These are phyloP conservation scores for Sporothrix pseudoabietina DNA, from an alignment of 2,329 filamentous ascomycete genomes.

Conservation along the genomic window DNA sequence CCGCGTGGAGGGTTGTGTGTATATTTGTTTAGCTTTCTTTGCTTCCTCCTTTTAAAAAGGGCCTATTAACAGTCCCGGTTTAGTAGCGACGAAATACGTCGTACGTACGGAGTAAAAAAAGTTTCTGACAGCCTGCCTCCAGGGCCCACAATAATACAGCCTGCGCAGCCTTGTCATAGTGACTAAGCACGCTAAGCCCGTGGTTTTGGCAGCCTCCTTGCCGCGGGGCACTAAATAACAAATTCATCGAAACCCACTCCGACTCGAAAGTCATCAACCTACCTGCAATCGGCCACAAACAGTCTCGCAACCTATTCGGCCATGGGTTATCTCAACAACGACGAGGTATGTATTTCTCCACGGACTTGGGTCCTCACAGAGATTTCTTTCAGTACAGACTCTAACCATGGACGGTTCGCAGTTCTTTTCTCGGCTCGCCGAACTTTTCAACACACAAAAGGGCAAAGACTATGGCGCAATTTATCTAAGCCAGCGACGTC, in stretches of 20 bases:
- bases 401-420: slow-evolving; percentile 41
- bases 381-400: not conserved
- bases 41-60: no score
- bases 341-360: slow-evolving; percentile 41
- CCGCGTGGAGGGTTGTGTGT: not conserved
- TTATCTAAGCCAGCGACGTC: slow-evolving; percentile 74
- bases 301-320: slow-evolving; percentile 4
- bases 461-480: slow-evolving; percentile 72
- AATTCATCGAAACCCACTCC: not conserved
- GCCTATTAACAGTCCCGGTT: no score
- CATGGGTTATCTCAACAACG: slow-evolving; percentile 45
- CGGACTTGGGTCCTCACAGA: not conserved
- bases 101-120: not conserved
- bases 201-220: not conserved
- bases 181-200: slow-evolving; percentile 21
- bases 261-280: no score
- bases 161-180: slow-evolving; percentile 23
- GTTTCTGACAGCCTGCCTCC: not conserved
- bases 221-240: not conserved
- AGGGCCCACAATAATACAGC: not conserved
- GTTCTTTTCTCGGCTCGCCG: slow-evolving; percentile 72
- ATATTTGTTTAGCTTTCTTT: not conserved
- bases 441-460: slow-evolving; percentile 68
- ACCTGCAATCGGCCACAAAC: not conserved
- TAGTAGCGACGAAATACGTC: no score